Conservation (phyloP, 2,329 filamentous ascomycete genomes). For the Phyllachora maydis region DNA sequence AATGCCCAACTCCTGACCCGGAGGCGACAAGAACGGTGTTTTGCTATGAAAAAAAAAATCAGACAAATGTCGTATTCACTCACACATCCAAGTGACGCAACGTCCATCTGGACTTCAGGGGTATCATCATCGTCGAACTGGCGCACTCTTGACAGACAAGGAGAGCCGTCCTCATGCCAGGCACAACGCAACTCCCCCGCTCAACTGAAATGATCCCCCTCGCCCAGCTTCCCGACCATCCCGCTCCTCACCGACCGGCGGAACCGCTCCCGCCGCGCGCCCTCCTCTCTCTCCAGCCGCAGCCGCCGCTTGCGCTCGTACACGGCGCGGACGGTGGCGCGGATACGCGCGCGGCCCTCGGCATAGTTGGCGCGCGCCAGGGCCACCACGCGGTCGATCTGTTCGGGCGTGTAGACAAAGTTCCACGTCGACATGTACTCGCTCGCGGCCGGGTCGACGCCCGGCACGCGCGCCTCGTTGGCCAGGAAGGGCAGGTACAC, state of each 20-base stretch:
- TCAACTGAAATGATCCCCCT: slow-evolving; percentile 47
- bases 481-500: slow-evolving; percentile 79
- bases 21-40: too few relatives aligned
- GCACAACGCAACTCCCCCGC: too few relatives aligned
- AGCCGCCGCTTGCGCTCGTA: slow-evolving; percentile 75
- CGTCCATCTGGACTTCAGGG: too few relatives aligned
- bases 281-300: slow-evolving; percentile 31
- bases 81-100: too few relatives aligned
- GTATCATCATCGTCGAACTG: too few relatives aligned
- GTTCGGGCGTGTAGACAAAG: slow-evolving; percentile 80
- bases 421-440: slow-evolving; percentile 97
- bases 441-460: slow-evolving; percentile 62
- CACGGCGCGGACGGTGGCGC: slow-evolving; percentile 61
- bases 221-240: slow-evolving; percentile 31
- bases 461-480: slow-evolving; percentile 51
- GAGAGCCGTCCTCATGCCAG: too few relatives aligned
- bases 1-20: too few relatives aligned
- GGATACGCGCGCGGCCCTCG: slow-evolving; percentile 62
- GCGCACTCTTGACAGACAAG: too few relatives aligned
- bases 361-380: slow-evolving; percentile 74
- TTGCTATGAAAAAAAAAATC: too few relatives aligned
- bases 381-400: slow-evolving; percentile 68
- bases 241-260: slow-evolving; percentile 26
- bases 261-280: slow-evolving; percentile 15
- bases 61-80: too few relatives aligned